Evolutionary conservation across 371 early-diverging fungal species (phyloP).

Genomic region (Synchytrium microbalum): DNA sequence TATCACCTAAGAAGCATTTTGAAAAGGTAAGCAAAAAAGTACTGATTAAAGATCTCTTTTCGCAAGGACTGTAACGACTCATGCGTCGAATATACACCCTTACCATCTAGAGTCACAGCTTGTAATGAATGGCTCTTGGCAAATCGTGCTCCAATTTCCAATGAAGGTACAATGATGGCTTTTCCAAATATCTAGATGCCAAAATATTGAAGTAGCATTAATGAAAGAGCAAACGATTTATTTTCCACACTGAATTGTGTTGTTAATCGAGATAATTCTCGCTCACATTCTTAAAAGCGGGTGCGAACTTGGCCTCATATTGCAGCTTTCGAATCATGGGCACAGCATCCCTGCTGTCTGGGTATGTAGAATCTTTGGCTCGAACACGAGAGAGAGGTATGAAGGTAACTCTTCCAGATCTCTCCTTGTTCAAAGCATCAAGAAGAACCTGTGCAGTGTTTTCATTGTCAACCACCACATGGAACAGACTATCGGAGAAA

Average conservation of each 20-base stretch:
- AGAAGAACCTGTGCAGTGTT: slow-evolving; percentile 76
- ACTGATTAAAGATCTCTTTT: too few species aligned
- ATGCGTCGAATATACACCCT: too few species aligned
- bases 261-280: not conserved
- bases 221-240: too few species aligned
- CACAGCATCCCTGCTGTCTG: slow-evolving; percentile 67
- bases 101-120: slow-evolving; percentile 85
- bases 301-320: slow-evolving; percentile 55
- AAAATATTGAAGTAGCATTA: not conserved
- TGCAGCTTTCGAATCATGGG: slow-evolving; percentile 70
- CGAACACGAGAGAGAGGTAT: slow-evolving; percentile 90
- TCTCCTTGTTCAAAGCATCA: slow-evolving; percentile 61
- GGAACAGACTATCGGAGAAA: slow-evolving; percentile 66
- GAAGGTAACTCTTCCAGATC: slow-evolving; percentile 87
- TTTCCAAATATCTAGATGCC: slow-evolving; percentile 77
- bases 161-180: slow-evolving; percentile 77
- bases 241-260: not conserved
- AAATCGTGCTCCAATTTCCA: slow-evolving; percentile 74
- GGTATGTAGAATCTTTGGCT: slow-evolving; percentile 44
- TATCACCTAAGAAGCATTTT: slow-evolving; percentile 63
- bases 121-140: slow-evolving; percentile 68
- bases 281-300: slow-evolving; percentile 65
- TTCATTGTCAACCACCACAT: slow-evolving; percentile 95
- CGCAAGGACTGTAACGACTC: too few species aligned
- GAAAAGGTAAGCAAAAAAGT: too few species aligned